These are phyloP conservation scores for Ophiostoma australiae DNA, from an alignment of 2,329 filamentous ascomycete species.

Conservation along the genomic window DNA sequence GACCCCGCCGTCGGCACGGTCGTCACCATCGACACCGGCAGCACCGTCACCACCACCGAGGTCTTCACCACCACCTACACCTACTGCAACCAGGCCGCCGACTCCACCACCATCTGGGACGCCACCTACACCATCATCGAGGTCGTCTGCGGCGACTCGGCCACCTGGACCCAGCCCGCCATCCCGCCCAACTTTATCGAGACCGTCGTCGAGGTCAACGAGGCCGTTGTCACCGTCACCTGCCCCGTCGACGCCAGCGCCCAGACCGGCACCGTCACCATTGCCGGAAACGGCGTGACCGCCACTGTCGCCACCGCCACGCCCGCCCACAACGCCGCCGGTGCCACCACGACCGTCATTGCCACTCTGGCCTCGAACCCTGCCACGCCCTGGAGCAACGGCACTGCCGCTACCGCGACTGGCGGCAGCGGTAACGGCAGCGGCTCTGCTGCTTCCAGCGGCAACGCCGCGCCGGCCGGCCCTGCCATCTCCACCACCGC, in stretches of 20 bases:
- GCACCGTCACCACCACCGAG: conserved; percentile 29
- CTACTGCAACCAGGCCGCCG: conserved; percentile 37
- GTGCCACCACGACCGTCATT: not conserved
- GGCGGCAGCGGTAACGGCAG: not conserved
- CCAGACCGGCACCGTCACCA: conserved; percentile 20
- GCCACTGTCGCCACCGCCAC: conserved; percentile 22
- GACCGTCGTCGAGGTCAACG: conserved; percentile 26
- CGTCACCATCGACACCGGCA: not conserved
- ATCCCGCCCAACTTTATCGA: conserved; percentile 29
- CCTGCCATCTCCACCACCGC: not conserved
- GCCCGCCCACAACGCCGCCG: not conserved
- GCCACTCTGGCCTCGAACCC: not conserved
- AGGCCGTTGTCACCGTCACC: conserved; percentile 23
- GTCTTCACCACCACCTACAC: conserved; percentile 39
- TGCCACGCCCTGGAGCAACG: not conserved
- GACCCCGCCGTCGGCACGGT: not conserved
- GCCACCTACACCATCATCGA: conserved; percentile 41
- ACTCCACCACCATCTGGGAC: conserved; percentile 37
- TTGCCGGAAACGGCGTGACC: conserved; percentile 27
- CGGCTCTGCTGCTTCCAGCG: not conserved
- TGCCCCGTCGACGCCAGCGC: conserved; percentile 23
- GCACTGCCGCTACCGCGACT: not conserved
- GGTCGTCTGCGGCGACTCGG: conserved; percentile 39
- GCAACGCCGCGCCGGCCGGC: not conserved
- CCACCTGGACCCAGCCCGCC: conserved; percentile 39